Base-by-base conservation (phyloP, 1,139 yeast genomes). In the Protomyces pachydermus region DNA sequence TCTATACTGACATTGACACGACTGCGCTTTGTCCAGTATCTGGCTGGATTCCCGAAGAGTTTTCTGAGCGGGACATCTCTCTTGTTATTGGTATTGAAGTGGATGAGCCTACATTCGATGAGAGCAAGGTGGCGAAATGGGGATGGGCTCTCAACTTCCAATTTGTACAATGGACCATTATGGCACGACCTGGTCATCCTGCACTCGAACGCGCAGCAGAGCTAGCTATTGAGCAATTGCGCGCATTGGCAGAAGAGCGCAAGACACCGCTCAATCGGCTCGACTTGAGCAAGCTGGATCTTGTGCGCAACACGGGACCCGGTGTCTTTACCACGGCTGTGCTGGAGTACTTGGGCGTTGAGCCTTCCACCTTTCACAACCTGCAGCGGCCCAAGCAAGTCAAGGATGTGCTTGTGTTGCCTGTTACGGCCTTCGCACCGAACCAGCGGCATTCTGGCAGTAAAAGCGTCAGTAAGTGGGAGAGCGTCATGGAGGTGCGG, bases 291-390 rank as follows among this genome's bases (percentile, higher is more conserved):
- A 79, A 79, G 3, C 69, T 81, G 81, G 91, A 87, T 72, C 85
- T 93, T 65, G 91, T 93, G 97, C 84, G 90, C 72, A 93, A 98
- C 98, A 91, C 98, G 0, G 98, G 98, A 0, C 96, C 97, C 1
- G 98, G 97, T 0, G 82, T 90, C 34, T 93, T 91, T 84, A 89
- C 98, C 0, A 97, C 91, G 74, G 78, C 84, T 16, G 82, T 91
- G 14, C 88, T 93, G 72, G 82, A 80, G 56, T 91, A 91, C 73
- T 78, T 93, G 78, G 54, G 42, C 16, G 48, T 57, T 35, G 52
- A 38, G 10, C 20, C 34, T 12, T 46, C 54, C 14, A 42, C n/a
- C 2, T 55, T 58, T 10, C 87, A 93, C 8, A 85, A 86, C 32
- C 78, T 88, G 76, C 77, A 76, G 66, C 79, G 77, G 67, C 96